phyloP scores from a whole-genome alignment of 164 flowering plant species.

The Sedum album region DNA sequence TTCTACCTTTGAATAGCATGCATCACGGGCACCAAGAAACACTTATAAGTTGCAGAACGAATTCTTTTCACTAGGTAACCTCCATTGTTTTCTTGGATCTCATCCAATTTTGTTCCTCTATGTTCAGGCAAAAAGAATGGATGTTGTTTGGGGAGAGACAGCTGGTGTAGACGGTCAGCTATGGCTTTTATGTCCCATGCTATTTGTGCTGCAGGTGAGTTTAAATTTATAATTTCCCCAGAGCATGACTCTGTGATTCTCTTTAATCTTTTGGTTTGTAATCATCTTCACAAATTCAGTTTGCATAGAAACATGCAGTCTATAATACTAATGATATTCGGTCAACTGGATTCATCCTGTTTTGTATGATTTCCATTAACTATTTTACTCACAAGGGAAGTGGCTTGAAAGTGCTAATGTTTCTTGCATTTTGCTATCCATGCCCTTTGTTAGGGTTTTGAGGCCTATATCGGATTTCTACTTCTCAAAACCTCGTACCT shows the following conservation, averaged over 20 bases:
- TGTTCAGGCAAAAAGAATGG: constrained; percentile 92
- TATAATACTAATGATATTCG: not conserved
- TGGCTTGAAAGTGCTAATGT: not conserved
- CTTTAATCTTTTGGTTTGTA: too few species aligned
- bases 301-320: too few species aligned
- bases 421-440: not conserved
- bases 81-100: not conserved
- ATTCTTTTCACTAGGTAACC: not conserved
- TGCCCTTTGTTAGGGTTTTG: constrained; percentile 55
- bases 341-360: too few species aligned
- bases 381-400: not conserved
- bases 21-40: too few species aligned
- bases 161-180: constrained; percentile 95
- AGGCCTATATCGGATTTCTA: constrained; percentile 79
- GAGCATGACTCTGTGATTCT: too few species aligned
- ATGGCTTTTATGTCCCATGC: constrained; percentile 72
- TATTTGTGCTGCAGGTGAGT: constrained; percentile 78
- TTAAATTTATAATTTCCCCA: not conserved
- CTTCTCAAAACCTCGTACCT: constrained; percentile 63
- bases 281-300: too few species aligned
- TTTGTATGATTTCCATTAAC: not conserved
- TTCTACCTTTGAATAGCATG: too few species aligned
- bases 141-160: constrained; percentile 99
- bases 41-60: too few species aligned
- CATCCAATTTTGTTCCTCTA: not conserved